A percentile compares a stretch with the other conserved stretches of the same genome.
Evolutionary conservation across 306 rosid genomes (phyloP).

Genomic region (Ormosia emarginata): DNA sequence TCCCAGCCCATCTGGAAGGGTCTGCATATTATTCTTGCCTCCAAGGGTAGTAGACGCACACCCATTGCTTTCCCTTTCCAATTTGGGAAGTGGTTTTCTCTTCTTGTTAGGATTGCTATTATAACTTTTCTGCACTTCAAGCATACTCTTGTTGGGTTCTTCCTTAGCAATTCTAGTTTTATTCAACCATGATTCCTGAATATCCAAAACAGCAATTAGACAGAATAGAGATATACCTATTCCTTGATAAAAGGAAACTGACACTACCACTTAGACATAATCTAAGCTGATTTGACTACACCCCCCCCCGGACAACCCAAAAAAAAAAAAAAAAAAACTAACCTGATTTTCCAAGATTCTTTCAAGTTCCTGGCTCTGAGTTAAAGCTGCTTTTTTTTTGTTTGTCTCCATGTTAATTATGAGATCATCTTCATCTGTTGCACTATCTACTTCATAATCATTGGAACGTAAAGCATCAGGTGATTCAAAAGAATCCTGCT

Average conservation of each 20-base stretch:
- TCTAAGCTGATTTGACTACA: constrained; percentile 25
- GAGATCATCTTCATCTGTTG: constrained; percentile 64
- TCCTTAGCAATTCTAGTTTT: constrained; percentile 22
- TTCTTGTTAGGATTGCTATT: constrained; percentile 39
- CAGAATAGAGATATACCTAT: neutral
- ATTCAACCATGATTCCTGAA: constrained; percentile 44
- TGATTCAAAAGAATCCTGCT: constrained; percentile 22
- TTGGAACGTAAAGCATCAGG: constrained; percentile 18
- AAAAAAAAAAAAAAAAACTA: neutral
- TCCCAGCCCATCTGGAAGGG: constrained; percentile 26
- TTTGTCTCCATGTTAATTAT: constrained; percentile 54
- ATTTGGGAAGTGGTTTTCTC: constrained; percentile 32
- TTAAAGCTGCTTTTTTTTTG: constrained; percentile 25
- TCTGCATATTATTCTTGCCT: constrained; percentile 20
- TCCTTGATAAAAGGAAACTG: neutral
- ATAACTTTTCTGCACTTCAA: constrained; percentile 26
- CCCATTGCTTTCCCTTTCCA: constrained; percentile 24
- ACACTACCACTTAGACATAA: neutral
- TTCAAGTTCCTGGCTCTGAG: constrained; percentile 32
- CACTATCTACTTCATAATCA: constrained; percentile 45
- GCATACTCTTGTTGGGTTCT: constrained; percentile 19
- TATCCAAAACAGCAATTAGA: constrained; percentile 17
- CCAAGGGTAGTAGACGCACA: constrained; percentile 21
- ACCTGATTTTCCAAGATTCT: constrained; percentile 48
- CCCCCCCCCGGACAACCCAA: neutral